Percentiles rank a stretch among this genome's conserved stretches.
These are phyloP conservation scores for Entomortierella beljakovae DNA, from an alignment of 192 early-diverging fungal species.

Conservation along the genomic window DNA sequence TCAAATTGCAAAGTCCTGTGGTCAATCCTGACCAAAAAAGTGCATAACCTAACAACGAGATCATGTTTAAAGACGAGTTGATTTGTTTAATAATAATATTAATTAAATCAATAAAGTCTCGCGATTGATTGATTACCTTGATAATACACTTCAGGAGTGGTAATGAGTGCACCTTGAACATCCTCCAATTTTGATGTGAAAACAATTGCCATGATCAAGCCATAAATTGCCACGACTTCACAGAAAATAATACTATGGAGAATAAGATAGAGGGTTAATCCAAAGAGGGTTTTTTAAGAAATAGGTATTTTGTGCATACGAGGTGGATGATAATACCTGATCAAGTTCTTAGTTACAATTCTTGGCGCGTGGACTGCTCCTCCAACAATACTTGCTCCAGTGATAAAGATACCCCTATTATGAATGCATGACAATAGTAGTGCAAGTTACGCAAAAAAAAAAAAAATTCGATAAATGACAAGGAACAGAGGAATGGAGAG, in stretches of 20 bases:
- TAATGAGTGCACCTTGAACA: slow-evolving; percentile 58
- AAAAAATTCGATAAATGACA: neutral
- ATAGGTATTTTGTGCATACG: no score
- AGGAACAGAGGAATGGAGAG: no score
- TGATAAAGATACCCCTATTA: slow-evolving; percentile 93
- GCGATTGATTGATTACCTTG: slow-evolving; percentile 66
- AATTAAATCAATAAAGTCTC: neutral
- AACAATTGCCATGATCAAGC: slow-evolving; percentile 98
- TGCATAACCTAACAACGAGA: slow-evolving; percentile 73
- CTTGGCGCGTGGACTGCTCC: slow-evolving; percentile 91
- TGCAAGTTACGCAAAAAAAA: neutral
- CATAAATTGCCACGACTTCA: slow-evolving; percentile 99
- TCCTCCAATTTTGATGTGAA: slow-evolving; percentile 88
- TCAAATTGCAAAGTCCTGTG: slow-evolving; percentile 93
- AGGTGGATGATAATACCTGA: slow-evolving; percentile 65
- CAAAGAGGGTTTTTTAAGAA: no score
- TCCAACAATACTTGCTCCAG: slow-evolving; percentile 90
- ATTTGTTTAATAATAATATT: no score
- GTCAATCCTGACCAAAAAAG: slow-evolving; percentile 97
- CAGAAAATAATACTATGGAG: slow-evolving; percentile 99
- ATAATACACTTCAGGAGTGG: slow-evolving; percentile 74
- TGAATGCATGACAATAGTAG: neutral
- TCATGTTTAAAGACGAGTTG: no score
- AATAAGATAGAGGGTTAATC: no score
- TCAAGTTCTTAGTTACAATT: slow-evolving; percentile 96